These are phyloP conservation scores for Myrica gale DNA, from an alignment of 306 rosid species.

Conservation along the genomic window DNA sequence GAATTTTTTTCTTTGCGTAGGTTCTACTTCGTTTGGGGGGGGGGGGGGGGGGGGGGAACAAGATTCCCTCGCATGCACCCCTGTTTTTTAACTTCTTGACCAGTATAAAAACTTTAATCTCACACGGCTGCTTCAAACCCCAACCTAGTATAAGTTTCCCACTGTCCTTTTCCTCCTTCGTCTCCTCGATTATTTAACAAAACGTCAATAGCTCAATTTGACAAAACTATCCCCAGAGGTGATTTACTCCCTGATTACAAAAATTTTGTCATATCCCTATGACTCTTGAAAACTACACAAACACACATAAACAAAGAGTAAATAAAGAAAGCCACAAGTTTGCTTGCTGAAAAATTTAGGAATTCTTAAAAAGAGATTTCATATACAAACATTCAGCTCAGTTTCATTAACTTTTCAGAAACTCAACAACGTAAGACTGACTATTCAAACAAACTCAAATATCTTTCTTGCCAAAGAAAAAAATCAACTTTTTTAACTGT, in stretches of 20 bases:
- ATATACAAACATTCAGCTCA: slow-evolving; percentile 14
- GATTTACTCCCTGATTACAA: neutral
- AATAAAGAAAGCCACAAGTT: neutral
- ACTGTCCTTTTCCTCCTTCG: slow-evolving; percentile 7
- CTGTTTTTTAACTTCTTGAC: slow-evolving; percentile 17
- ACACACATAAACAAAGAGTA: neutral
- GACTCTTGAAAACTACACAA: neutral
- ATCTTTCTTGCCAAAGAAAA: too few relatives aligned
- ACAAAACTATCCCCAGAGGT: slow-evolving; percentile 5
- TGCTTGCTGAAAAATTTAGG: neutral
- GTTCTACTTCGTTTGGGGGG: neutral
- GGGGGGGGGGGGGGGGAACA: too few relatives aligned
- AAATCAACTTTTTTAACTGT: neutral
- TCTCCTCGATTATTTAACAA: slow-evolving; percentile 9
- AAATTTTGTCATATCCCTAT: neutral
- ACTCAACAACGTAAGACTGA: neutral
- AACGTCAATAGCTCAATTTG: neutral
- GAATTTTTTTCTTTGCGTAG: neutral
- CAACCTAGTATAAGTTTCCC: slow-evolving; percentile 2
- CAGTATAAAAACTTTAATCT: slow-evolving; percentile 7
- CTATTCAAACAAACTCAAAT: too few relatives aligned
- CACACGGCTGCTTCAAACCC: slow-evolving; percentile 3
- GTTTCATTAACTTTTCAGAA: slow-evolving; percentile 3
- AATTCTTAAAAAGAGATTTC: neutral
- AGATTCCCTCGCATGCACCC: slow-evolving; percentile 3